Evolutionary conservation across 768 basidiomycete genomes (phyloP), one percentile per base, ranked within the genome.

Genomic region (Gloeopeniophorella convolvens): DNA sequence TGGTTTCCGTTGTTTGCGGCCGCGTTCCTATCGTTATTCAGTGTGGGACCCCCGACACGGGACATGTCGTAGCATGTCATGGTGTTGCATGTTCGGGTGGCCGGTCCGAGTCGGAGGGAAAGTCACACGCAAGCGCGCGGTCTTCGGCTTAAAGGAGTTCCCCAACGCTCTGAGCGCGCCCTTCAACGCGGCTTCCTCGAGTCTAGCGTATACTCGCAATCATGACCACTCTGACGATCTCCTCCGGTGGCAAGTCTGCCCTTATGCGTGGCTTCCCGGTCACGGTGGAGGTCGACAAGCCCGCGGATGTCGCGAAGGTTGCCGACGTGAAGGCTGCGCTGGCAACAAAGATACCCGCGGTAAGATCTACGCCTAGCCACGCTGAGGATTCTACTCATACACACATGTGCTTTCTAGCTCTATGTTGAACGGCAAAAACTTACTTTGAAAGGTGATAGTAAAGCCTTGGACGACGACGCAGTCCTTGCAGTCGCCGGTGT

Each of bases 391-490:
- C 10, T 4, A 9, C 23, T 57, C 11, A 50, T 30, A 31, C 23
- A 36, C 34, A 21, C 26, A 18, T 3, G 11, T n/a, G 9, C 28
- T 10, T 12, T n/a, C 43, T 10, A 96, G 92, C 79, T 94, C 57
- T 75, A 80, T 50, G 60, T 74, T 0, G 67, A 80, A 40, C 78
- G 92, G 13, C 93, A 95, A 62, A 85, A 83, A 60, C 65, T 96
- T 11, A 72, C 80, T 1, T 65, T 82, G 3, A 79, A 79, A 45
- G 80, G 77, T 44, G 78, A 81, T 37, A 77, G 74, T 47, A 81
- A 78, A 49, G 62, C 78, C 4, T 72, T 89, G 13, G 69, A 77
- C 1, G 85, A 93, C 49, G 80, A 81, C 13, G 68, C 72, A 33
- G 77, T 75, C 27, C 64, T 98, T 37, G 65, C 63, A 12, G 72